These are phyloP conservation scores for Neurospora sp. DNA, from an alignment of 495 filamentous ascomycete genomes.

Conservation along the genomic window DNA sequence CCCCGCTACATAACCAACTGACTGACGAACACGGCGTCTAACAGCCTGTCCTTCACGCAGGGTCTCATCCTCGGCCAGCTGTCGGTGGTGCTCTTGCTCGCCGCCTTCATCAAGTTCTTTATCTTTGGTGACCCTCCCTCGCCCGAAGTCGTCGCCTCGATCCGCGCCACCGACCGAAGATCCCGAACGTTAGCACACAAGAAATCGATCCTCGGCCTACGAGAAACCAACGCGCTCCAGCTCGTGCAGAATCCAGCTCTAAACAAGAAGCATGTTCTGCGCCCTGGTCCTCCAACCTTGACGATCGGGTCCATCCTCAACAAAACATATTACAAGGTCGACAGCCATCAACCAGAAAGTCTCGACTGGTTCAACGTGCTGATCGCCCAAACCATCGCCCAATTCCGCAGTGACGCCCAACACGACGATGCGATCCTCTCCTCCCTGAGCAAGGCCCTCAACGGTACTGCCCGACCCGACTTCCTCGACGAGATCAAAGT, in stretches of 20 bases:
- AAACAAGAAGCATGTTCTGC: constrained; percentile 69
- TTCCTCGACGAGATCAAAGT: constrained; percentile 90
- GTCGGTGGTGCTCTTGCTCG: constrained; percentile 79
- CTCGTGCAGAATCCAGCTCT: constrained; percentile 30
- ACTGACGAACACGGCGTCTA: constrained; percentile 1
- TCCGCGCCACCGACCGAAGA: constrained; percentile 58
- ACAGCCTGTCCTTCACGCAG: constrained; percentile 79
- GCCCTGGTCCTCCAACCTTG: constrained; percentile 46
- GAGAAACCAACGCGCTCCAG: constrained; percentile 34
- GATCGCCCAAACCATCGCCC: constrained; percentile 92
- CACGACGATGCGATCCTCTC: constrained; percentile 87
- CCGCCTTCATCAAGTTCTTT: constrained; percentile 98
- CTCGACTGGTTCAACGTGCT: constrained; percentile 99
- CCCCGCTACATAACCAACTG: not conserved
- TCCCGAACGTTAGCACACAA: constrained; percentile 53
- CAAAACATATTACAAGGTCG: constrained; percentile 97
- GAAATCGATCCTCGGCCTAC: constrained; percentile 54
- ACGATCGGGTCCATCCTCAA: constrained; percentile 85
- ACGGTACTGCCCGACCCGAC: constrained; percentile 73
- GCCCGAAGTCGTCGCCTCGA: constrained; percentile 58
- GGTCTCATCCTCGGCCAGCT: constrained; percentile 90
- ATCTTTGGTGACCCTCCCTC: constrained; percentile 92
- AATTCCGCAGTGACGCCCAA: constrained; percentile 81
- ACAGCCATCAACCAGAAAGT: constrained; percentile 95
- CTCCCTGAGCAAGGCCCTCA: constrained; percentile 82